Conservation (phyloP, 1,284 basidiomycete species). For the Cryptococcus amylolentus region DNA sequence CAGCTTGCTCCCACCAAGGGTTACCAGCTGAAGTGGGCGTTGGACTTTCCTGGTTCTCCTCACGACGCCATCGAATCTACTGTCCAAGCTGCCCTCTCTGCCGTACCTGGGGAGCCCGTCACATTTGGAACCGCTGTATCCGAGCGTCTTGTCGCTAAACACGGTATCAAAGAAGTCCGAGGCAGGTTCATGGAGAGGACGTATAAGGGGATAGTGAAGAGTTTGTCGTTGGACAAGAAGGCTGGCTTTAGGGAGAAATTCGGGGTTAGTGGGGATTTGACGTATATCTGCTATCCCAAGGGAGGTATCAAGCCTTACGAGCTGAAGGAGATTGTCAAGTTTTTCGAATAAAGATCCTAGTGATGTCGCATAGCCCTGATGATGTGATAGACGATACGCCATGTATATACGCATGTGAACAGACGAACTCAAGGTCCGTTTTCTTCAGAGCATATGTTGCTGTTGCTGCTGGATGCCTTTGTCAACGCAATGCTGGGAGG, state of each 20-base stretch:
- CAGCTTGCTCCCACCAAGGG: conserved; percentile 56
- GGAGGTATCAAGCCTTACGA: conserved; percentile 20
- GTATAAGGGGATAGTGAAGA: conserved; percentile 52
- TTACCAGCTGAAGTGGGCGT: conserved; percentile 60
- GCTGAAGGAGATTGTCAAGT: conserved; percentile 22
- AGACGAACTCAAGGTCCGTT: too few relatives aligned
- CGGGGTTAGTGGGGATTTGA: conserved; percentile 25
- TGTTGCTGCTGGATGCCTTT: too few relatives aligned
- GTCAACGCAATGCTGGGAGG: too few relatives aligned
- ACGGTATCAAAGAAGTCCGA: conserved; percentile 49
- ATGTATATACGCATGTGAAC: not conserved
- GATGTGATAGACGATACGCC: not conserved
- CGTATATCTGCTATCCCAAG: conserved; percentile 34
- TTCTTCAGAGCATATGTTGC: too few relatives aligned
- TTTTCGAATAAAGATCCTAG: conserved; percentile 15
- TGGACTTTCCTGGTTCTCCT: conserved; percentile 59
- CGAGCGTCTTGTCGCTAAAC: conserved; percentile 44
- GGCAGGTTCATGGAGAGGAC: conserved; percentile 54
- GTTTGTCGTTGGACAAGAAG: conserved; percentile 52
- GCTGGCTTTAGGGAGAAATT: conserved; percentile 53
- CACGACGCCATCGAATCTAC: conserved; percentile 55
- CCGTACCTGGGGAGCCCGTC: conserved; percentile 50
- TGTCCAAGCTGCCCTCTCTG: conserved; percentile 54
- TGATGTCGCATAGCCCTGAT: not conserved
- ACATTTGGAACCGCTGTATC: conserved; percentile 54